Percentiles rank a stretch among this genome's conserved stretches.
These are phyloP conservation scores for Gypsophila paniculata DNA, from an alignment of 179 eudicot species.

Conservation along the genomic window DNA sequence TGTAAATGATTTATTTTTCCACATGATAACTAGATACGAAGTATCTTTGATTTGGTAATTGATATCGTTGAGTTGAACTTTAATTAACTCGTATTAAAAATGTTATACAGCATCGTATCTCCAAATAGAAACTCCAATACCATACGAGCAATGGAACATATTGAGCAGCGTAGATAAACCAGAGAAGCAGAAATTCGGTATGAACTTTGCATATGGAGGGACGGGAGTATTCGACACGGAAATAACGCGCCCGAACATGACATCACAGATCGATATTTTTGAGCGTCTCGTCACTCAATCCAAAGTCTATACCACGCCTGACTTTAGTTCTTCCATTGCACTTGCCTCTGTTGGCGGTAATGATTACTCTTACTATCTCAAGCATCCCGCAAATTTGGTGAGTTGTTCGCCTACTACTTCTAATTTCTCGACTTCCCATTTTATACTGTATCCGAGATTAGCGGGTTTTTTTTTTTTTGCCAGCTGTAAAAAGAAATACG, in stretches of 20 bases:
- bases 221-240: constrained; percentile 64
- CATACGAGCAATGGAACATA: constrained; percentile 27
- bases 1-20: too few species aligned
- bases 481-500: too few species aligned
- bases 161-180: background rate
- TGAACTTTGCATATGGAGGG: constrained; percentile 72
- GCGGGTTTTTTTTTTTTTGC: too few species aligned
- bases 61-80: too few species aligned
- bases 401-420: background rate
- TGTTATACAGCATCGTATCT: constrained; percentile 29
- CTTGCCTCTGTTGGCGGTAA: constrained; percentile 34
- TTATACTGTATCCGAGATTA: too few species aligned
- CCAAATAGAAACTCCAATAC: constrained; percentile 28
- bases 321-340: constrained; percentile 29
- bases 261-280: constrained; percentile 46
- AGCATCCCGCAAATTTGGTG: constrained; percentile 23
- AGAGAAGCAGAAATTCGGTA: constrained; percentile 26
- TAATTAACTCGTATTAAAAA: too few species aligned
- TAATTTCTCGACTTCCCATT: too few species aligned
- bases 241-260: constrained; percentile 50
- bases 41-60: too few species aligned
- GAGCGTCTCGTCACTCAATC: constrained; percentile 18
- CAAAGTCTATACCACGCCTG: constrained; percentile 17
- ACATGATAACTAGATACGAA: too few species aligned
- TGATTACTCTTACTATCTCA: constrained; percentile 33